phyloP scores from a whole-genome alignment of 2,329 filamentous ascomycete species.

The Phialophora macrospora region DNA sequence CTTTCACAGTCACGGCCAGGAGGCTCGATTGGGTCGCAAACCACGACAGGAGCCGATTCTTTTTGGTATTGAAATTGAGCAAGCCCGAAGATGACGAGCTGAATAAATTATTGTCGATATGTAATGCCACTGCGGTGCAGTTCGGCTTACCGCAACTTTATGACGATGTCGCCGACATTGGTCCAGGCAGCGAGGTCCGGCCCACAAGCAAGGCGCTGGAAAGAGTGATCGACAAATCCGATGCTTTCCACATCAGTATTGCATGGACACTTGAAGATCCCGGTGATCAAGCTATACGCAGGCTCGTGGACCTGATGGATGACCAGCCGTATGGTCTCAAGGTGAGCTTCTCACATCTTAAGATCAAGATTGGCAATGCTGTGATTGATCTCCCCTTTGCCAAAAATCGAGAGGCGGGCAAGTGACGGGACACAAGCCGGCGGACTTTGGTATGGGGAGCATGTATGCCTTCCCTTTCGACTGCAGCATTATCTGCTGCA shows the following conservation, averaged over 20 bases:
- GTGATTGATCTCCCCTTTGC: conserved; percentile 50
- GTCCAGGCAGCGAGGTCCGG: conserved; percentile 14
- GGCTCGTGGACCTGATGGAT: conserved; percentile 36
- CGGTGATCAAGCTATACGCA: conserved; percentile 49
- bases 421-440: neutral
- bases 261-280: conserved; percentile 75
- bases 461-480: neutral
- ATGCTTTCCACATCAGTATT: conserved; percentile 84
- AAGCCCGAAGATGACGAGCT: conserved; percentile 59
- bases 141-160: conserved; percentile 77
- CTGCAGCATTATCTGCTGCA: neutral
- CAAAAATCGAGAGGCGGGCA: conserved; percentile 4
- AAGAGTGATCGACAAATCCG: conserved; percentile 50
- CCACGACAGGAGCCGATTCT: conserved; percentile 72
- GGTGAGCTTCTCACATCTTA: conserved; percentile 66
- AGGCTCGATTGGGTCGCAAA: conserved; percentile 69
- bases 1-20: conserved; percentile 53
- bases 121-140: conserved; percentile 65
- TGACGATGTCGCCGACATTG: conserved; percentile 21
- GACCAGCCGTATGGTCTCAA: conserved; percentile 44
- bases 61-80: conserved; percentile 74
- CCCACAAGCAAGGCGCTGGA: conserved; percentile 37
- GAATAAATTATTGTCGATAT: conserved; percentile 65
- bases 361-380: conserved; percentile 75
- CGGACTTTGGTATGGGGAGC: neutral